Evolutionary conservation across 2,329 filamentous ascomycete species (phyloP).

Genomic region (Coniella lustricola): DNA sequence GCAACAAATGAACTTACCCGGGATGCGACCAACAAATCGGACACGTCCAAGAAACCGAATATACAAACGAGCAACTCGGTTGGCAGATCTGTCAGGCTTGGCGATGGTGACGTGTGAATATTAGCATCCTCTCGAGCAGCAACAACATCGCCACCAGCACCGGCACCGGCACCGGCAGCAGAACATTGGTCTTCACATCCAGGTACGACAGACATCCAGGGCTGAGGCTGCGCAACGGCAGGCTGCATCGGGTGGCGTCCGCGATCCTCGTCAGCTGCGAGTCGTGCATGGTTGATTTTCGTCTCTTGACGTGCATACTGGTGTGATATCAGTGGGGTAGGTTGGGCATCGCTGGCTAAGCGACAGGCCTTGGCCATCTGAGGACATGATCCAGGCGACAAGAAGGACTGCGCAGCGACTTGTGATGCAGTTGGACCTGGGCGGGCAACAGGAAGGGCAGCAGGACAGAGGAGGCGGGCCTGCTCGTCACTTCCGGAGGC

Average conservation of each 20-base stretch:
- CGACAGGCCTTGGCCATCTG: background rate
- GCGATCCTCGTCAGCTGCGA: background rate
- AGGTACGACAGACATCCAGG: background rate
- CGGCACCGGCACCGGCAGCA: background rate
- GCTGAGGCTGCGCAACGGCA: background rate
- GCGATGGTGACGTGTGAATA: too few species aligned
- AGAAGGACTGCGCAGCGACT: slow-evolving; percentile 1
- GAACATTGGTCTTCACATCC: background rate
- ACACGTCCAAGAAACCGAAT: slow-evolving; percentile 48
- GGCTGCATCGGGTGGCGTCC: slow-evolving; percentile 1
- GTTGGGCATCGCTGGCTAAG: slow-evolving; percentile 18
- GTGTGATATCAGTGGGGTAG: slow-evolving; percentile 13
- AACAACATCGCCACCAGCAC: background rate
- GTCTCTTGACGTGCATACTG: slow-evolving; percentile 6
- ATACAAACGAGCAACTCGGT: slow-evolving; percentile 52
- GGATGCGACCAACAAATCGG: slow-evolving; percentile 48
- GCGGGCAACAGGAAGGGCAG: background rate
- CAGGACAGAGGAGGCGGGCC: slow-evolving; percentile 8
- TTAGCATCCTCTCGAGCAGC: too few species aligned
- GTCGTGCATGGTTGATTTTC: background rate
- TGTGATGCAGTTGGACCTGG: slow-evolving; percentile 5
- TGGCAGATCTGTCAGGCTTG: slow-evolving; percentile 36
- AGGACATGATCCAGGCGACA: background rate
- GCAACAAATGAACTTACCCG: slow-evolving; percentile 35
- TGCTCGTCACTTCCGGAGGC: background rate